Evolutionary conservation across 805 yeast genomes (phyloP), one percentile per base, ranked within the genome.

Genomic region (Nakazawaea populi): DNA sequence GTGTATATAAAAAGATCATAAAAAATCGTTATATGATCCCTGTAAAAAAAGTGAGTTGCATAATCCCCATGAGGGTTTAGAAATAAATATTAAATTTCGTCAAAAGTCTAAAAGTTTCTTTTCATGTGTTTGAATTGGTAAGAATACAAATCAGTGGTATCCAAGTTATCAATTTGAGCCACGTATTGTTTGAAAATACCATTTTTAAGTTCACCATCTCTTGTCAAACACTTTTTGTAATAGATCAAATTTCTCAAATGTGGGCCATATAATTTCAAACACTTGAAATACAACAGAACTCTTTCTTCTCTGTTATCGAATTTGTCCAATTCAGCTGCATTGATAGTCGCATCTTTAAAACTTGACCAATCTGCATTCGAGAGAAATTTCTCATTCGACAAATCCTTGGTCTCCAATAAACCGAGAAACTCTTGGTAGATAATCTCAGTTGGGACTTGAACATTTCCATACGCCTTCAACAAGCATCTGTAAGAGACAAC

Each of bases 291-390:
- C 30, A 82, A 65, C 37, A 73, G 69, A 54, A 74, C 73, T 65
- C 89, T 73, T 39, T 73, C 75, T 18, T 71, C 63, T 10, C 30
- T 44, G 43, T 65, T 60, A 6, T 47, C 49, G 49, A 65, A 62
- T 10, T 49, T 65, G 38, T 61, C 56, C 45, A 64, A 68, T 28
- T 62, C 63, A 42, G 60, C 63, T 4, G 83, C 74, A 52, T 70
- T 68, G 42, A 80, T 71, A 5, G 94, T 87, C 24, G 92, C 88
- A 64, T 84, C 90, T 69, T 91, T 80, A 52, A 87, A 66, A 2
- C 92, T 86, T 39, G 88, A 85, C 92, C 92, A 87, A 67, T 86
- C 92, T 9, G 94, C 92, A 63, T 81, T 82, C 6, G 92, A 90
- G 57, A 87, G 82, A 61, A 82, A 85, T 39, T 66, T 68, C 66